Base-by-base conservation (phyloP, 768 basidiomycete species). In the Lactarius vividus region DNA sequence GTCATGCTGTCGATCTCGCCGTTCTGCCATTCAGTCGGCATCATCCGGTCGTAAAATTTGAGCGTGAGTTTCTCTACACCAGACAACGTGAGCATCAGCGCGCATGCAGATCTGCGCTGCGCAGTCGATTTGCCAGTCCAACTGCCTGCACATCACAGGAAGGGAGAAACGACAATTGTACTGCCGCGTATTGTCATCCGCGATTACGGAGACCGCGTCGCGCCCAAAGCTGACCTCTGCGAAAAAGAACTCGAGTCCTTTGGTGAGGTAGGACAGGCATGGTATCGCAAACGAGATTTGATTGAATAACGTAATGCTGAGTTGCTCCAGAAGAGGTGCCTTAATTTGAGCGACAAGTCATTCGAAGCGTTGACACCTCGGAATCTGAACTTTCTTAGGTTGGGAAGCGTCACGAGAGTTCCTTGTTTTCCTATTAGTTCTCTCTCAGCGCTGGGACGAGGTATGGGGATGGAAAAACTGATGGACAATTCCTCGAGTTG, bases 81-180 rank as follows among this genome's bases (percentile, higher is more conserved):
- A 0, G 57, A 59, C 0, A 64, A 37, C 4, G 39, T 4, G 3
- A 49, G 49, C n/a, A n/a, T 35, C 26, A 64, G 63, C 16, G 57
- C 46, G 29, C 37, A n/a, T n/a, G n/a, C 46, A 64, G n/a, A 64
- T 26, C 35, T 59, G 63, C 1, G 49, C 46, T 16, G 63, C 63
- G n/a, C 57, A 49, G 18, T 40, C 18, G 6, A 64, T 33, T 33
- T 64, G 57, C 63, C 63, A 53, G 28, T 64, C 49, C 33, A 64
- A 54, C 8, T 28, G 10, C 28, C 18, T 64, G 35, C 37, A 49
- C 15, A 11, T 23, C 35, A 64, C 11, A 5, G 6, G 28, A 5
- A 64, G 29, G 35, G 11, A 5, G 29, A 64, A 40, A 18, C 6
- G 9, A 1, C 13, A 8, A 1, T 52, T 20, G 54, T 18, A 2